Evolutionary conservation across 208 protist species (phyloP).

Genomic region (Crithidia acanthocephali): DNA sequence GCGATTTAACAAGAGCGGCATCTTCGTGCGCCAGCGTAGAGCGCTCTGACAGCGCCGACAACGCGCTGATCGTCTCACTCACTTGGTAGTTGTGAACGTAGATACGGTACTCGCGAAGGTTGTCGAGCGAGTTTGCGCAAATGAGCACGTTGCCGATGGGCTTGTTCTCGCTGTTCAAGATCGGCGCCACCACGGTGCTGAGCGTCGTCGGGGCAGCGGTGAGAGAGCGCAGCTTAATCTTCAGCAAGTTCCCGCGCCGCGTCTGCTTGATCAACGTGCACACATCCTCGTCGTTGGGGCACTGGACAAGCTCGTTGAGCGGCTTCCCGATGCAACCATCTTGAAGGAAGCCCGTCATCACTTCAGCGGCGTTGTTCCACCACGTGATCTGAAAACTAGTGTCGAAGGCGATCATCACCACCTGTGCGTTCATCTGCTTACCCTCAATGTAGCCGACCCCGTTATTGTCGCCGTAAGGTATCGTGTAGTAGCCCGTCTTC

Average conservation of each 20-base stretch:
- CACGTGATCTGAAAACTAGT: constrained; percentile 78
- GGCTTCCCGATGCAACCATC: constrained; percentile 85
- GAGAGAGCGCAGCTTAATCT: constrained; percentile 83
- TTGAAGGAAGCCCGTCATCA: constrained; percentile 87
- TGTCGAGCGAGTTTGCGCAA: constrained; percentile 86
- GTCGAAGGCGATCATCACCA: constrained; percentile 91
- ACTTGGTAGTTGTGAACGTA: constrained; percentile 86
- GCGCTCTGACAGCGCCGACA: constrained; percentile 53
- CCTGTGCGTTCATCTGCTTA: constrained; percentile 78
- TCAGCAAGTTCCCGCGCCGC: constrained; percentile 48
- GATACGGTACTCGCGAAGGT: constrained; percentile 74
- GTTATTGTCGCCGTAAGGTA: constrained; percentile 59
- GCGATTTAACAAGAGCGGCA: constrained; percentile 29
- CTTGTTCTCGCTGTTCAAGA: constrained; percentile 56
- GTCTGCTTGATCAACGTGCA: constrained; percentile 49
- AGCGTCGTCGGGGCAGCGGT: constrained; percentile 76
- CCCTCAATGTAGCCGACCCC: constrained; percentile 86
- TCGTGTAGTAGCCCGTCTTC: constrained; percentile 77
- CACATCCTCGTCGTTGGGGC: constrained; percentile 55
- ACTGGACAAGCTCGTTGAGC: constrained; percentile 78
- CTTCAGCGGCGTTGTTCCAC: constrained; percentile 88
- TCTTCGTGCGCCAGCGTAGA: constrained; percentile 46
- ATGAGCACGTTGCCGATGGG: constrained; percentile 84
- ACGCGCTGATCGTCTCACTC: constrained; percentile 50
- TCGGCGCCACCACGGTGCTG: constrained; percentile 75